Percentiles rank a stretch among this genome's conserved stretches.
phyloP scores from a whole-genome alignment of 768 basidiomycete genomes.

The Pluteus cervinus region DNA sequence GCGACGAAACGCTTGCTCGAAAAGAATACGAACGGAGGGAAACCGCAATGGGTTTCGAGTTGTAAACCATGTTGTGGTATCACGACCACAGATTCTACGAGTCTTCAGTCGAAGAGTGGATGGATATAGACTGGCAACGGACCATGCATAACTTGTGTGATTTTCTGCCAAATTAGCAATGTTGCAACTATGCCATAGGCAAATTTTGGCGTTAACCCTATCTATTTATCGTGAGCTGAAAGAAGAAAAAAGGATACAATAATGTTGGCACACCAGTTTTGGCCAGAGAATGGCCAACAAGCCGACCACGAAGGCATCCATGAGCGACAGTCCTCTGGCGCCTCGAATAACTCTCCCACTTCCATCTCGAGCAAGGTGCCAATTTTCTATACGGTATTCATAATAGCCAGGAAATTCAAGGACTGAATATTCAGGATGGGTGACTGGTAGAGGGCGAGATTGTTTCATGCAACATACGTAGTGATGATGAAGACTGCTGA shows the following conservation, averaged over 20 bases:
- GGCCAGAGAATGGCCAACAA: conserved; percentile 27
- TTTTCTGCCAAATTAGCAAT: conserved; percentile 2
- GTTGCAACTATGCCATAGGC: conserved; percentile 11
- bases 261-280: conserved; percentile 18
- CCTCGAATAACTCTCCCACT: conserved; percentile 24
- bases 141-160: conserved; percentile 6
- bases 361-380: conserved; percentile 37
- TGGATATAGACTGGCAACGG: conserved; percentile 6
- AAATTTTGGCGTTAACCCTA: too few species aligned
- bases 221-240: too few species aligned
- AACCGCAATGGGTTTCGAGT: conserved; percentile 62
- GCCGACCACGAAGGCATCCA: conserved; percentile 28
- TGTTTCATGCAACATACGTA: conserved; percentile 18
- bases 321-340: conserved; percentile 26
- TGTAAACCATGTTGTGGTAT: conserved; percentile 68
- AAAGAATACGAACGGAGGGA: conserved; percentile 31
- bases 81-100: conserved; percentile 69
- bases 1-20: conserved; percentile 56
- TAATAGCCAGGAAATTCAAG: conserved; percentile 37
- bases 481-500: too few species aligned
- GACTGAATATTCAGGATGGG: conserved; percentile 48
- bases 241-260: too few species aligned
- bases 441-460: conserved; percentile 22
- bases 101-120: background rate
- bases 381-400: conserved; percentile 59